A percentile compares a stretch with the other conserved stretches of the same genome.
phyloP scores from a whole-genome alignment of 2,329 filamentous ascomycete genomes.

The Neonectria hederae region DNA sequence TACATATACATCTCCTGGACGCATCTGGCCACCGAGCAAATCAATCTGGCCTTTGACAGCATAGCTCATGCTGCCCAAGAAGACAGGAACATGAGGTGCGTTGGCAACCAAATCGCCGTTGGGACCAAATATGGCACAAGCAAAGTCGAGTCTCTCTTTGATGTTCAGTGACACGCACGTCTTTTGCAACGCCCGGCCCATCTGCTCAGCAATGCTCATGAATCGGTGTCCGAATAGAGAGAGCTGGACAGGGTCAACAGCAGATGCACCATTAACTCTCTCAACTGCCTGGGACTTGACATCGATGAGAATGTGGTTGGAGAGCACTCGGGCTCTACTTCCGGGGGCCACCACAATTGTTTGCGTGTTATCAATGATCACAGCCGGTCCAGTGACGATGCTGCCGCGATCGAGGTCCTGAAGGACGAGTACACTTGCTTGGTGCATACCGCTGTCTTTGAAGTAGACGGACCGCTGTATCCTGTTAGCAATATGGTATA shows the following conservation, averaged over 20 bases:
- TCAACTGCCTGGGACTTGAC: neutral
- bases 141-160: constrained; percentile 82
- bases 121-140: constrained; percentile 78
- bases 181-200: constrained; percentile 79
- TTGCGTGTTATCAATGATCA: constrained; percentile 45
- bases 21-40: constrained; percentile 73
- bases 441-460: neutral
- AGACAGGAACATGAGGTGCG: constrained; percentile 78
- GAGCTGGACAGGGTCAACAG: constrained; percentile 75
- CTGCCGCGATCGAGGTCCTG: constrained; percentile 7
- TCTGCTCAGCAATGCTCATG: constrained; percentile 84
- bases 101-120: constrained; percentile 78
- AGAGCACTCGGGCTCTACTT: constrained; percentile 41
- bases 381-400: constrained; percentile 42
- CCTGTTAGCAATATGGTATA: neutral
- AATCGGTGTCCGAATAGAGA: constrained; percentile 80
- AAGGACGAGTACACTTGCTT: constrained; percentile 15
- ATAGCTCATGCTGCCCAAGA: constrained; percentile 81
- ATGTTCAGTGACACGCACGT: constrained; percentile 79
- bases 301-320: constrained; percentile 41
- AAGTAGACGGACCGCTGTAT: constrained; percentile 31
- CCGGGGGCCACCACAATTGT: constrained; percentile 42
- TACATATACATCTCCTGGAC: constrained; percentile 78
- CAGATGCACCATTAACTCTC: constrained; percentile 3
- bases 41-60: constrained; percentile 74